A percentile compares a stretch with the other conserved stretches of the same genome.
These are phyloP conservation scores for Hanseniaspora uvarum DNA, from an alignment of 1,139 yeast genomes.

Conservation along the genomic window DNA sequence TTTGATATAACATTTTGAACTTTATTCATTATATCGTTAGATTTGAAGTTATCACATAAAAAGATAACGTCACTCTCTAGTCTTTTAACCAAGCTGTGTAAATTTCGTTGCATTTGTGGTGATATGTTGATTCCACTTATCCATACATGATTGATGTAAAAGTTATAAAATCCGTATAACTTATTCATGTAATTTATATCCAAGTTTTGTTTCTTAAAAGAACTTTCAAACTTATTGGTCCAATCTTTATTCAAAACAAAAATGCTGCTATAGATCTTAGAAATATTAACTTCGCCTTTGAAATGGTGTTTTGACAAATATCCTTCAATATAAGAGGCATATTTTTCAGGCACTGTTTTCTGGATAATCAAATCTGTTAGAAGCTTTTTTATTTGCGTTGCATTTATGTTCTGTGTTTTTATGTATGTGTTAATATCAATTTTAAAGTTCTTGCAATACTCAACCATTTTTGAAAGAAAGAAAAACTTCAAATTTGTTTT, in stretches of 20 bases:
- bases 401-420: not conserved
- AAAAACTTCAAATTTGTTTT: slow-evolving; percentile 21
- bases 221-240: slow-evolving; percentile 10
- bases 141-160: slow-evolving; percentile 8
- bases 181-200: not conserved
- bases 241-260: slow-evolving; percentile 10
- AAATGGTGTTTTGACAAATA: not conserved
- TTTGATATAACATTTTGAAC: not conserved
- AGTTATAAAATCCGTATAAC: slow-evolving; percentile 16
- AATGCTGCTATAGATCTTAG: not conserved
- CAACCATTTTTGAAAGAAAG: slow-evolving; percentile 29
- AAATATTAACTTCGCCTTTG: not conserved
- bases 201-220: not conserved
- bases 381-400: not conserved
- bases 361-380: not conserved
- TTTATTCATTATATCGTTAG: not conserved
- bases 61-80: not conserved
- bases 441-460: slow-evolving; percentile 22
- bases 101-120: not conserved
- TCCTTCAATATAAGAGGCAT: slow-evolving; percentile 1
- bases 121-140: not conserved
- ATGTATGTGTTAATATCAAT: not conserved
- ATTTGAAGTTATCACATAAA: not conserved
- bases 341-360: not conserved
- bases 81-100: not conserved